These are phyloP conservation scores for Calonectria pauciramosa DNA, from an alignment of 2,329 filamentous ascomycete species.

Conservation along the genomic window DNA sequence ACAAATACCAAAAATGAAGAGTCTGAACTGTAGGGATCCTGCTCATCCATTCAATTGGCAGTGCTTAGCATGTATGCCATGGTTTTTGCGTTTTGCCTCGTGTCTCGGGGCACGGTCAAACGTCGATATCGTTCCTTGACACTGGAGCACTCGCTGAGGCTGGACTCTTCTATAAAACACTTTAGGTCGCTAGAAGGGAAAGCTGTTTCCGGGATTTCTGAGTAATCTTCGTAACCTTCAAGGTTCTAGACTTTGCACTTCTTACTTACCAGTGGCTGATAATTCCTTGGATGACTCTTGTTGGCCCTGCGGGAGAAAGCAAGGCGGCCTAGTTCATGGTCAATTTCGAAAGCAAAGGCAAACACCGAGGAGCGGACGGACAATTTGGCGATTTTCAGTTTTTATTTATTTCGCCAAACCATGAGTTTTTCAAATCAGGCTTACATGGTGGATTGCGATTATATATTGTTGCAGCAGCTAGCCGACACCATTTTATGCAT, in stretches of 20 bases:
- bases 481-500: background rate
- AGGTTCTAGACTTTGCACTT: slow-evolving; percentile 18
- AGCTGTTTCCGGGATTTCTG: background rate
- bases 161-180: background rate
- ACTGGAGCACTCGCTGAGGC: background rate
- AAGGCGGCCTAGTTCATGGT: background rate
- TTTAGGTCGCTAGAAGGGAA: background rate
- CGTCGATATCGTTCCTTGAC: background rate
- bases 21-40: background rate
- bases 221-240: background rate
- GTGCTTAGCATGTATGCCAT: background rate
- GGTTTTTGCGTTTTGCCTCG: background rate
- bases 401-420: background rate
- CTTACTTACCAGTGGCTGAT: background rate
- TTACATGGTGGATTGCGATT: background rate
- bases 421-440: background rate
- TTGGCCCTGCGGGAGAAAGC: background rate
- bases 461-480: background rate
- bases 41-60: background rate
- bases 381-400: background rate
- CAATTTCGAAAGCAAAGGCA: background rate
- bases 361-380: background rate
- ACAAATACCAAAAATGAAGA: background rate
- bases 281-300: background rate
- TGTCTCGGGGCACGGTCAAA: background rate